Evolutionary conservation across 495 filamentous ascomycete species (phyloP).

Genomic region (Trichoderma reesei): DNA sequence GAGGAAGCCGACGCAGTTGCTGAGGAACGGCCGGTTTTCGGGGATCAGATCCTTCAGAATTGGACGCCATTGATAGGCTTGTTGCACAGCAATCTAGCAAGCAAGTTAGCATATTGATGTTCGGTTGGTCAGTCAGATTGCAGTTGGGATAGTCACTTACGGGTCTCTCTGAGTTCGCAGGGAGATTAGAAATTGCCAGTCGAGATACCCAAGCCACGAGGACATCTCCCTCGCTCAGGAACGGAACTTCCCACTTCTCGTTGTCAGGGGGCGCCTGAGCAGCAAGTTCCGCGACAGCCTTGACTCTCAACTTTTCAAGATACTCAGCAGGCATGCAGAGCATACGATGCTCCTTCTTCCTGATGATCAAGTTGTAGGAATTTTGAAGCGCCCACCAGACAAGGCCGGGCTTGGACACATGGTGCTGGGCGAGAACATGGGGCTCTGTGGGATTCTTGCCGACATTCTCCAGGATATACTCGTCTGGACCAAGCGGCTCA

Average conservation of each 20-base stretch:
- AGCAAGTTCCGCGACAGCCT: slow-evolving; percentile 15
- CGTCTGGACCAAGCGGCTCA: slow-evolving; percentile 15
- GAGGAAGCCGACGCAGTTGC: slow-evolving; percentile 25
- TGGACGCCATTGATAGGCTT: slow-evolving; percentile 16
- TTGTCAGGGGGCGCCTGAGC: background rate
- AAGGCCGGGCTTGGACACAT: slow-evolving; percentile 3
- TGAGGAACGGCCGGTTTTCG: slow-evolving; percentile 21
- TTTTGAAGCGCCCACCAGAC: slow-evolving; percentile 5
- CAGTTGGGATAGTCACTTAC: background rate
- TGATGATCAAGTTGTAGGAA: slow-evolving; percentile 14
- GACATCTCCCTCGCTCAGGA: slow-evolving; percentile 25
- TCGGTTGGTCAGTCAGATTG: background rate
- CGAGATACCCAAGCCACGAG: slow-evolving; percentile 21
- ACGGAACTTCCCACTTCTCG: slow-evolving; percentile 11
- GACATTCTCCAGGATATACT: slow-evolving; percentile 16
- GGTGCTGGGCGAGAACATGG: background rate
- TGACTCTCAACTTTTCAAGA: slow-evolving; percentile 15
- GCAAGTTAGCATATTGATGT: background rate
- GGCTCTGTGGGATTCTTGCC: slow-evolving; percentile 12
- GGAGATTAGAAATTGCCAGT: slow-evolving; percentile 16
- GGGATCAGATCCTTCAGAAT: slow-evolving; percentile 20
- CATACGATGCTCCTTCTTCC: slow-evolving; percentile 18
- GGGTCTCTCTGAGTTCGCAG: slow-evolving; percentile 12
- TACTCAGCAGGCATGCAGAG: slow-evolving; percentile 18
- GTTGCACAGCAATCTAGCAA: slow-evolving; percentile 16